phyloP scores from a whole-genome alignment of 2,329 filamentous ascomycete species.

The Apiospora sp. region DNA sequence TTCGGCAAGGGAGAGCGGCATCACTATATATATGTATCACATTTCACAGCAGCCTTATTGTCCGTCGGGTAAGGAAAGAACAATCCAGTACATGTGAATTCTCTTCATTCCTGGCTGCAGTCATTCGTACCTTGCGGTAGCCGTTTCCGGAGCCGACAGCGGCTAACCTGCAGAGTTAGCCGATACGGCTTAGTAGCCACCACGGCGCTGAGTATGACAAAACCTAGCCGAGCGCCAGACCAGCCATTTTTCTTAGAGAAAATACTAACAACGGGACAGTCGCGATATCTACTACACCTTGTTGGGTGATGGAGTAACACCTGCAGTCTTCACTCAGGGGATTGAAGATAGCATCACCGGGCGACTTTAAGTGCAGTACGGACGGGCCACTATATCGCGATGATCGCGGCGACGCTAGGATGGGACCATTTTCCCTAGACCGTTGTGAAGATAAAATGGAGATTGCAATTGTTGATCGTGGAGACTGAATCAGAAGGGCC shows the following conservation, averaged over 20 bases:
- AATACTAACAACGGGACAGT: not conserved
- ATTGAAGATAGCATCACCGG: not conserved
- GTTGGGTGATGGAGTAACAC: not conserved
- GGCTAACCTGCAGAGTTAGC: conserved; percentile 18
- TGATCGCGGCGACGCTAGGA: not conserved
- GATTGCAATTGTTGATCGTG: not conserved
- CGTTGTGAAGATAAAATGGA: conserved; percentile 1
- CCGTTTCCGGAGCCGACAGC: conserved; percentile 27
- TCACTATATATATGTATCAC: not conserved
- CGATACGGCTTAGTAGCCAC: not conserved
- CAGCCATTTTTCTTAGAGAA: not conserved
- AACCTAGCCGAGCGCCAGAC: not conserved
- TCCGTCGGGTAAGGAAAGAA: not conserved
- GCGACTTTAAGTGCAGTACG: not conserved
- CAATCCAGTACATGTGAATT: conserved; percentile 10
- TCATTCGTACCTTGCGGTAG: conserved; percentile 14
- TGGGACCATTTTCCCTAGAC: not conserved
- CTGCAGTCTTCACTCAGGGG: not conserved
- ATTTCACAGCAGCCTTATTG: not conserved
- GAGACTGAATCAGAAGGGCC: not conserved
- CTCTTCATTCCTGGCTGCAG: not conserved
- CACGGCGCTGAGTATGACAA: not conserved
- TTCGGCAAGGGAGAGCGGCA: not conserved
- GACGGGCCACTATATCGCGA: not conserved
- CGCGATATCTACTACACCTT: not conserved